Conservation (phyloP, 2,329 filamentous ascomycete genomes). For the Fusarium coffeatum region DNA sequence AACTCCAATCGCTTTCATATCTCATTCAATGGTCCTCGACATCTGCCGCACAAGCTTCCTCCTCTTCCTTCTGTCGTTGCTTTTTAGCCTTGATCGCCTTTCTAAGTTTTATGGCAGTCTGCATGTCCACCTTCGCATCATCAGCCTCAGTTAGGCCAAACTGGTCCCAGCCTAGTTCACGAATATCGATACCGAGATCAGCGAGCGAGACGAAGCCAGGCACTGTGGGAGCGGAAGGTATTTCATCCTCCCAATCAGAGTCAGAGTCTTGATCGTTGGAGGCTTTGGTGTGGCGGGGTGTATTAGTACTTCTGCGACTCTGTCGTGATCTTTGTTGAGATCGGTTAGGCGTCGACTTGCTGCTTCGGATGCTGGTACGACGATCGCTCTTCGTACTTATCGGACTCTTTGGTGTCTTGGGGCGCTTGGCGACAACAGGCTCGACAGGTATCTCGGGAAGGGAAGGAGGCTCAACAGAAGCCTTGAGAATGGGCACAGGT, state of each 20-base stretch:
- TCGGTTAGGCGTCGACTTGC: conserved; percentile 20
- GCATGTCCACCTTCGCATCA: conserved; percentile 40
- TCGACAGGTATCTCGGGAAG: conserved; percentile 7
- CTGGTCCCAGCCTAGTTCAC: conserved; percentile 29
- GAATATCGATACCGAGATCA: conserved; percentile 33
- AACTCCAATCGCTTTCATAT: conserved; percentile 29
- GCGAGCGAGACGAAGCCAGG: conserved; percentile 34
- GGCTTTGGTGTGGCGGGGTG: conserved; percentile 9
- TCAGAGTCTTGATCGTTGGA: conserved; percentile 33
- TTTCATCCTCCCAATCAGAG: conserved; percentile 32
- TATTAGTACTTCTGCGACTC: conserved; percentile 12
- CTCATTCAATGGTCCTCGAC: conserved; percentile 35
- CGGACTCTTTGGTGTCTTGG: conserved; percentile 29
- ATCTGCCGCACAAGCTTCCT: conserved; percentile 38
- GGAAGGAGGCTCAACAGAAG: conserved; percentile 4
- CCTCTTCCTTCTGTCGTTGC: conserved; percentile 19
- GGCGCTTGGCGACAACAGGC: background rate
- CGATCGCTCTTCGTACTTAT: conserved; percentile 11
- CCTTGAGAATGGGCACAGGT: conserved; percentile 23
- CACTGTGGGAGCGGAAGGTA: conserved; percentile 17
- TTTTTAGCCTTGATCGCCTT: conserved; percentile 36
- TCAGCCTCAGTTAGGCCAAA: conserved; percentile 43
- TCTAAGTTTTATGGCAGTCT: conserved; percentile 36
- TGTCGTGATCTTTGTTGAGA: conserved; percentile 6
- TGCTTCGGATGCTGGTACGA: conserved; percentile 18